Evolutionary conservation across 1,284 basidiomycete species (phyloP).

Genomic region (Pyrrhoderma noxium): DNA sequence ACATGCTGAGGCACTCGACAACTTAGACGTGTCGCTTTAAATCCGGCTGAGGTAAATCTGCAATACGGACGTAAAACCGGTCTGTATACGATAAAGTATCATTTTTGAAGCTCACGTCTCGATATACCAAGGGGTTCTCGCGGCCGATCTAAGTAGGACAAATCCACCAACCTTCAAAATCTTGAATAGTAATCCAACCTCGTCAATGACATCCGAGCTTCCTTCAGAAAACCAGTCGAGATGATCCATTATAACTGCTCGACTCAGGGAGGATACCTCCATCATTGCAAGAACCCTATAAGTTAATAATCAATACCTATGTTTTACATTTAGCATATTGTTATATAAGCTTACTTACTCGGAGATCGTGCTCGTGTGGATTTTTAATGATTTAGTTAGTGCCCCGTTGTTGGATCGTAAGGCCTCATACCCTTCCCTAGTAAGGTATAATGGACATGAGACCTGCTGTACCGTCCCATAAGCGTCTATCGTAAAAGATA

Average conservation of each 20-base stretch:
- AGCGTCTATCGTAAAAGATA: too few relatives aligned
- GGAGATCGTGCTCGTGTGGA: slow-evolving; percentile 75
- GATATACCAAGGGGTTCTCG: slow-evolving; percentile 69
- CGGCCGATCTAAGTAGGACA: slow-evolving; percentile 69
- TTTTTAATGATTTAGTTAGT: slow-evolving; percentile 56
- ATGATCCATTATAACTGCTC: slow-evolving; percentile 75
- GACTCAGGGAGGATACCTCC: slow-evolving; percentile 47
- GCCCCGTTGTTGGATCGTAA: slow-evolving; percentile 45
- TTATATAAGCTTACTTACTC: slow-evolving; percentile 62
- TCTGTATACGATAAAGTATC: too few relatives aligned
- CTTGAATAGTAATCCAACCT: slow-evolving; percentile 54
- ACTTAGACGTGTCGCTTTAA: slow-evolving; percentile 38
- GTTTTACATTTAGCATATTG: too few relatives aligned
- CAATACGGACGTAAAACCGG: neutral
- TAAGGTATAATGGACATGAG: slow-evolving; percentile 73
- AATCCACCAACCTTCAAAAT: slow-evolving; percentile 57
- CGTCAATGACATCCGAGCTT: slow-evolving; percentile 51
- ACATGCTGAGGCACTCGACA: slow-evolving; percentile 34
- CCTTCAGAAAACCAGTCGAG: slow-evolving; percentile 70
- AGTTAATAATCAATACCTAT: too few relatives aligned
- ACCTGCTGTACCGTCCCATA: slow-evolving; percentile 55
- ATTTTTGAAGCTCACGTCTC: slow-evolving; percentile 50
- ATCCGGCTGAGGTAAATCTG: slow-evolving; percentile 40
- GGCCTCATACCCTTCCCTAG: slow-evolving; percentile 55
- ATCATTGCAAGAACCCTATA: slow-evolving; percentile 58